phyloP scores from a whole-genome alignment of 345 rosid species.

The Acer campestre region DNA sequence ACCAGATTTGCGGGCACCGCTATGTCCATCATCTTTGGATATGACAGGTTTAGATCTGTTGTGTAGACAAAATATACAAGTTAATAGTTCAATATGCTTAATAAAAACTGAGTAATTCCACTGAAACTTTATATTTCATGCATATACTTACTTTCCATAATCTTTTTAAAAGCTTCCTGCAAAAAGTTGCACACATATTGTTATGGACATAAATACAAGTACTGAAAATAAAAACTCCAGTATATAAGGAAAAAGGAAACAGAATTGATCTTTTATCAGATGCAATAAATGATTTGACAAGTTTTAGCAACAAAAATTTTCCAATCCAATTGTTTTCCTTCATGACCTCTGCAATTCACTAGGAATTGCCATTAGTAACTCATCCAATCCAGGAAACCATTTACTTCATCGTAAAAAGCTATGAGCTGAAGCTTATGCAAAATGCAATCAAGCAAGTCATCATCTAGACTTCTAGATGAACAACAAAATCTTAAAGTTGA shows the following conservation, averaged over 20 bases:
- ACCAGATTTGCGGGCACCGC: slow-evolving; percentile 88
- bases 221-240: not conserved
- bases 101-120: not conserved
- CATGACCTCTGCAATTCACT: not conserved
- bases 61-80: not conserved
- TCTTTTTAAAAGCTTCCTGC: slow-evolving; percentile 79
- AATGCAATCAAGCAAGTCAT: not conserved
- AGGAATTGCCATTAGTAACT: not conserved
- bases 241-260: not conserved
- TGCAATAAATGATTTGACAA: not conserved
- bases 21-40: slow-evolving; percentile 89
- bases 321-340: not conserved
- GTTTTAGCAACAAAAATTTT: not conserved
- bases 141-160: slow-evolving; percentile 77
- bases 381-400: not conserved
- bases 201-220: not conserved
- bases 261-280: not conserved
- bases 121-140: not conserved
- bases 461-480: not conserved
- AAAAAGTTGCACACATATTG: slow-evolving; percentile 16
- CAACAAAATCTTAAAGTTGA: not conserved
- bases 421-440: not conserved
- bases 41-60: slow-evolving; percentile 76
- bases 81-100: not conserved
- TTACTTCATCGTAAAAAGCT: not conserved